Conservation (phyloP, 2,329 filamentous ascomycete genomes). For the Botryotinia calthae region DNA sequence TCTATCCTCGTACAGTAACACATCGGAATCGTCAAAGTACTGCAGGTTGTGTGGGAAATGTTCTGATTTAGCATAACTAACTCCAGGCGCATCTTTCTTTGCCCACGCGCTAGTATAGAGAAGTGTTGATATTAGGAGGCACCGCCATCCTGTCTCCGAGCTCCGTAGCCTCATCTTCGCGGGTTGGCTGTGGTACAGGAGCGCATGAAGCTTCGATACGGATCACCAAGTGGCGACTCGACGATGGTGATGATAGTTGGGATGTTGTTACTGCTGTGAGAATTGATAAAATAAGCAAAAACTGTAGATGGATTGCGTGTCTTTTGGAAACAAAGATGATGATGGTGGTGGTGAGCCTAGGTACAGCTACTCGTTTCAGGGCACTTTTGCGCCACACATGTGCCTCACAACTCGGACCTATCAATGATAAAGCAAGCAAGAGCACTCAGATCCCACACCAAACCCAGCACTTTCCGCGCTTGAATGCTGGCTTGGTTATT, state of each 20-base stretch:
- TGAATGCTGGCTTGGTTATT: background rate
- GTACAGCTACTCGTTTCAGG: constrained; percentile 17
- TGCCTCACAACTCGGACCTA: constrained; percentile 16
- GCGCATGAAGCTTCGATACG: constrained; percentile 37
- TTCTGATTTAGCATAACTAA: constrained; percentile 65
- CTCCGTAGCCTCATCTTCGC: constrained; percentile 39
- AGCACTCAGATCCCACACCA: background rate
- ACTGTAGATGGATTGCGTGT: constrained; percentile 17
- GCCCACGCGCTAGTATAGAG: constrained; percentile 32
- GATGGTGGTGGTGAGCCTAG: constrained; percentile 1
- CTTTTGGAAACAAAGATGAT: constrained; percentile 19
- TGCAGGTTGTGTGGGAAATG: constrained; percentile 66
- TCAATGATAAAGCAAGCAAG: constrained; percentile 9
- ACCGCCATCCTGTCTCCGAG: constrained; percentile 33
- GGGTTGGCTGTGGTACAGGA: constrained; percentile 25
- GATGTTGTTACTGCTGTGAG: background rate
- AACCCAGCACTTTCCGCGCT: background rate
- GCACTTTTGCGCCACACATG: constrained; percentile 13
- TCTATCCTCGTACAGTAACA: constrained; percentile 71
- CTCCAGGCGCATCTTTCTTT: constrained; percentile 52
- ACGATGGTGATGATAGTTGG: background rate
- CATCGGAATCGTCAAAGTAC: constrained; percentile 90
- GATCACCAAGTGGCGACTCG: constrained; percentile 29
- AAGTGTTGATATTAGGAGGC: constrained; percentile 34
- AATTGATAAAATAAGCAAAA: background rate